Conservation (phyloP, 257 asterid species). For the Salvia splendens region DNA sequence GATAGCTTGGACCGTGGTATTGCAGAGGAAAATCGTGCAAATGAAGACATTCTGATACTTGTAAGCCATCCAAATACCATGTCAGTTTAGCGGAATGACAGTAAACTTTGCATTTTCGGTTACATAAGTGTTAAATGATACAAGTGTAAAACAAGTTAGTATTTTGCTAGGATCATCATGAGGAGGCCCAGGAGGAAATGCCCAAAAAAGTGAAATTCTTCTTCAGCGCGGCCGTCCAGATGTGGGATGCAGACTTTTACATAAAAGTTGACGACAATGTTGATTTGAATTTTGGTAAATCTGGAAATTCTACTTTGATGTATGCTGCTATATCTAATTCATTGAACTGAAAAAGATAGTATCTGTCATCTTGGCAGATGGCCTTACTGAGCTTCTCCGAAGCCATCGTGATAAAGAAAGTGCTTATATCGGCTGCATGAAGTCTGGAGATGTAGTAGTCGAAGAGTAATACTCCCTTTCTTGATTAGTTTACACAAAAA, state of each 20-base stretch:
- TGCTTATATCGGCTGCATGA: constrained; percentile 98
- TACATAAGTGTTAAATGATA: not conserved
- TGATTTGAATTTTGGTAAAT: constrained; percentile 79
- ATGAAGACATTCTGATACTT: constrained; percentile 82
- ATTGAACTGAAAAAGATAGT: constrained; percentile 11
- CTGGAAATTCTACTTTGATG: constrained; percentile 16
- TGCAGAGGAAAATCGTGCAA: constrained; percentile 64
- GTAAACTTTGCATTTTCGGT: not conserved
- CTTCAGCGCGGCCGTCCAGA: constrained; percentile 85
- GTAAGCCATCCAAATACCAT: constrained; percentile 47
- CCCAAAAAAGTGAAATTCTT: constrained; percentile 84
- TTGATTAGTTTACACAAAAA: constrained; percentile 11
- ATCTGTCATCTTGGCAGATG: constrained; percentile 50
- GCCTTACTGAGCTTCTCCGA: constrained; percentile 71
- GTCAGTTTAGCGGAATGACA: not conserved
- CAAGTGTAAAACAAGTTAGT: constrained; percentile 7
- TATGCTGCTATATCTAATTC: constrained; percentile 4
- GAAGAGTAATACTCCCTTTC: constrained; percentile 68
- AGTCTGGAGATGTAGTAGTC: constrained; percentile 79
- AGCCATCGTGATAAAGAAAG: constrained; percentile 68
- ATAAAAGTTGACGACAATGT: constrained; percentile 82
- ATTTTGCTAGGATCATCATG: constrained; percentile 68
- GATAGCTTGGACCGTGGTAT: constrained; percentile 96
- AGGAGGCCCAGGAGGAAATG: constrained; percentile 89
- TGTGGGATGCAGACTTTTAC: constrained; percentile 94